These are phyloP conservation scores for Malus hybrid DNA, from an alignment of 331 rosid species.

Conservation along the genomic window DNA sequence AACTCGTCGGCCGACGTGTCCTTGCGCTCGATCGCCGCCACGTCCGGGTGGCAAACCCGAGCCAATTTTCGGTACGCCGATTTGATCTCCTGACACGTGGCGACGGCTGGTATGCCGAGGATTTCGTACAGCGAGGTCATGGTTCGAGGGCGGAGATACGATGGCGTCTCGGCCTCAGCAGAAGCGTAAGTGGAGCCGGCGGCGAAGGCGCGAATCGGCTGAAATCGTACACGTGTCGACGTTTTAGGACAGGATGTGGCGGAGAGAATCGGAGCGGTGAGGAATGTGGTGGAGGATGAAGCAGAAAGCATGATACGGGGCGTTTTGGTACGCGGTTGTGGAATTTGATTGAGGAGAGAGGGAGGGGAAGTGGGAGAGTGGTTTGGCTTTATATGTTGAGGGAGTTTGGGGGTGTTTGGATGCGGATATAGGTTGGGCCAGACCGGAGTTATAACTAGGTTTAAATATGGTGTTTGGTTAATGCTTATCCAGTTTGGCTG, in stretches of 20 bases:
- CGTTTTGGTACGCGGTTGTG: background rate
- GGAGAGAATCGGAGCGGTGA: constrained; percentile 7
- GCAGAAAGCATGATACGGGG: constrained; percentile 37
- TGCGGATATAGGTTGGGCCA: background rate
- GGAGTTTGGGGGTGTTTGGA: background rate
- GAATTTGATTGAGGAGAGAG: background rate
- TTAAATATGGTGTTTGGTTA: background rate
- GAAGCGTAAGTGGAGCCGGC: constrained; percentile 34
- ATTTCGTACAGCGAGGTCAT: constrained; percentile 58
- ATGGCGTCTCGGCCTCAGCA: constrained; percentile 26
- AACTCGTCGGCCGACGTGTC: constrained; percentile 67
- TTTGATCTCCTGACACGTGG: constrained; percentile 73
- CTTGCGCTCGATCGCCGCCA: constrained; percentile 45
- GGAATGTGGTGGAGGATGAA: background rate
- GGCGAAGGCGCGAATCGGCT: constrained; percentile 31
- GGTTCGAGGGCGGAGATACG: constrained; percentile 25
- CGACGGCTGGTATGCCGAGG: constrained; percentile 60
- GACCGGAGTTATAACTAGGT: constrained; percentile 16
- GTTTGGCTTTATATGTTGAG: constrained; percentile 1
- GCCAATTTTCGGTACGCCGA: constrained; percentile 77
- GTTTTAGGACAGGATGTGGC: constrained; percentile 7
- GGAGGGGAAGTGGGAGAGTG: background rate
- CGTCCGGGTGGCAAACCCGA: constrained; percentile 79
- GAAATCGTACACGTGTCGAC: constrained; percentile 21
- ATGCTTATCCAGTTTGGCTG: background rate